Evolutionary conservation across 2,329 filamentous ascomycete genomes (phyloP), one percentile per base, ranked within the genome.

Genomic region (Alternaria sp.): DNA sequence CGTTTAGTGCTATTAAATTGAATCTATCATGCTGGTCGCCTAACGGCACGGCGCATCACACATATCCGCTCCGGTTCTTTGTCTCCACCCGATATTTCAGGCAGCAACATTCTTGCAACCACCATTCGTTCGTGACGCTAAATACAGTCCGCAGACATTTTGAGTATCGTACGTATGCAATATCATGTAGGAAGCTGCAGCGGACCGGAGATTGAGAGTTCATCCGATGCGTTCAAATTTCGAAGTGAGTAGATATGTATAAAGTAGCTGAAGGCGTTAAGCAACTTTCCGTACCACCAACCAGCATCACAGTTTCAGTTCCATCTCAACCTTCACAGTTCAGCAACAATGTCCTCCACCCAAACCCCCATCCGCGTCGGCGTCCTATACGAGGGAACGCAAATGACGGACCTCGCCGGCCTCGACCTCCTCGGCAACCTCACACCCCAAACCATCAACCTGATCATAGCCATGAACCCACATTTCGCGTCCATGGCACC

Each of bases 351-450:
- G 4, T 45, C 54, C 25, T 36, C 36, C 12, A 57, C 54, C 30
- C 30, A 50, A 26, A 69, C 64, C 36, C 54, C 80, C 50, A 72
- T 82, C 54, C 80, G 80, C 67, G 75, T 83, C 67, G 81, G 75
- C 61, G 77, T 83, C 45, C 74, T 82, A 59, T 74, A 78, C 67
- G 79, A 82, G 62, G 59, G 71, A 23, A 75, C 78, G 36, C 81
- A 83, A 74, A 72, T 82, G 61, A 69, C 73, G 55, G 81, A 83
- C 69, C 77, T 83, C 45, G 67, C 77, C 17, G 78, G 79, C 64
- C 74, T 81, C 63, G 81, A 83, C 69, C 67, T 83, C 46, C 58
- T 83, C 40, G 80, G 76, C 62, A 80, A 79, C 71, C 69, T 81
- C 11, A 77, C 78, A 6, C 68, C 66, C 19, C 61, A 69, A 45